Conservation (phyloP, 768 basidiomycete species). For the Ephemerocybe angulata region DNA sequence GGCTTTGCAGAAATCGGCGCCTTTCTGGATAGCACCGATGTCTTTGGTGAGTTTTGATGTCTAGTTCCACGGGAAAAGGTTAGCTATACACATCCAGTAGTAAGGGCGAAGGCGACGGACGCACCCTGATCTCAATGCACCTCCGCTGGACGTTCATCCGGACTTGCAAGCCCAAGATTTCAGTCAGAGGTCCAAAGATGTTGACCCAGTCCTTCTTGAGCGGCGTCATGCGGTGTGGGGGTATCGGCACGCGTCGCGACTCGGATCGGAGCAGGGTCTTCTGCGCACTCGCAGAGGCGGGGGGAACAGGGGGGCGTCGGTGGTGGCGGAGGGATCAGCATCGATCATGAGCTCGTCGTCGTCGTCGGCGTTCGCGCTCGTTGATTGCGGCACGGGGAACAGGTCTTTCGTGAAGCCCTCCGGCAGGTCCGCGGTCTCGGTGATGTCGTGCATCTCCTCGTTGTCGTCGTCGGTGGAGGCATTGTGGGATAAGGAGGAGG, state of each 20-base stretch:
- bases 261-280: constrained; percentile 70
- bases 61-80: constrained; percentile 33
- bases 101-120: constrained; percentile 24
- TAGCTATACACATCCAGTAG: background rate
- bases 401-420: constrained; percentile 13
- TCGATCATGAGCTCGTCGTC: constrained; percentile 35
- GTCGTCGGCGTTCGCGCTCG: constrained; percentile 13
- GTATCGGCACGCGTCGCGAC: constrained; percentile 84
- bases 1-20: constrained; percentile 95
- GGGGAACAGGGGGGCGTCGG: constrained; percentile 65
- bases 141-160: constrained; percentile 92
- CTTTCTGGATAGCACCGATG: constrained; percentile 90
- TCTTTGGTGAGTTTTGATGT: constrained; percentile 95
- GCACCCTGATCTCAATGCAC: constrained; percentile 89
- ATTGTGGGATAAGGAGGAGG: constrained; percentile 14
- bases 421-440: constrained; percentile 13
- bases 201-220: constrained; percentile 95
- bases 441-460: constrained; percentile 21
- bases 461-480: constrained; percentile 14
- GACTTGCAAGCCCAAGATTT: constrained; percentile 91
- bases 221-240: constrained; percentile 96
- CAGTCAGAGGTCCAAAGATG: constrained; percentile 92
- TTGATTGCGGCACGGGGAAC: constrained; percentile 5
- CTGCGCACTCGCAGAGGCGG: constrained; percentile 57
- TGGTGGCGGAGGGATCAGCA: constrained; percentile 49